phyloP scores from a whole-genome alignment of 345 rosid genomes.

The Hibiscus trionum region DNA sequence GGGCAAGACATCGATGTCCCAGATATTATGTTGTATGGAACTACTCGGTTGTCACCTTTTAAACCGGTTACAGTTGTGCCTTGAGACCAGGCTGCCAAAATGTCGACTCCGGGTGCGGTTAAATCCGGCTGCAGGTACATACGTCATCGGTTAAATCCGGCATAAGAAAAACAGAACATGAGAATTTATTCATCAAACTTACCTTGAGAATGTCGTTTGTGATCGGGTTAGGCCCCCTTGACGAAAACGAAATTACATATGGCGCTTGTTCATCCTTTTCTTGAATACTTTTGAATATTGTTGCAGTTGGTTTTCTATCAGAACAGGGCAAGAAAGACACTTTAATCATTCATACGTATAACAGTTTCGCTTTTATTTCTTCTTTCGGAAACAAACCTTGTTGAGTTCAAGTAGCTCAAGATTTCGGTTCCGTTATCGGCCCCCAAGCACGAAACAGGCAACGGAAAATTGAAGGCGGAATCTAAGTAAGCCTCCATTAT shows the following conservation, averaged over 20 bases:
- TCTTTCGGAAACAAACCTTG: too few relatives aligned
- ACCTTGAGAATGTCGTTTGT: conserved; percentile 45
- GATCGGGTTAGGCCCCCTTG: conserved; percentile 45
- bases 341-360: background rate
- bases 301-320: conserved; percentile 25
- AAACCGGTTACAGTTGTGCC: background rate
- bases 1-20: conserved; percentile 61
- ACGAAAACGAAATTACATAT: conserved; percentile 22
- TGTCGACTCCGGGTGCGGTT: conserved; percentile 45
- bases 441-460: background rate
- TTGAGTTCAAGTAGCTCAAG: too few relatives aligned
- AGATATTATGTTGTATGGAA: conserved; percentile 25
- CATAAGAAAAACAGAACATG: background rate
- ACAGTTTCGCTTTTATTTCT: too few relatives aligned
- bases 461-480: background rate
- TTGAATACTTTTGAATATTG: conserved; percentile 15
- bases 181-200: background rate
- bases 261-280: conserved; percentile 18
- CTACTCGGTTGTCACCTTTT: conserved; percentile 24
- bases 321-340: background rate
- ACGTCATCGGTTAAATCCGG: background rate
- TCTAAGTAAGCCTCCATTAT: background rate
- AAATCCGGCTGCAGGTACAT: conserved; percentile 40
- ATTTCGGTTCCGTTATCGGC: too few relatives aligned
- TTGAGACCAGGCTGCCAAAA: conserved; percentile 43